These are phyloP conservation scores for Medicago arabica DNA, from an alignment of 306 rosid species.

Conservation along the genomic window DNA sequence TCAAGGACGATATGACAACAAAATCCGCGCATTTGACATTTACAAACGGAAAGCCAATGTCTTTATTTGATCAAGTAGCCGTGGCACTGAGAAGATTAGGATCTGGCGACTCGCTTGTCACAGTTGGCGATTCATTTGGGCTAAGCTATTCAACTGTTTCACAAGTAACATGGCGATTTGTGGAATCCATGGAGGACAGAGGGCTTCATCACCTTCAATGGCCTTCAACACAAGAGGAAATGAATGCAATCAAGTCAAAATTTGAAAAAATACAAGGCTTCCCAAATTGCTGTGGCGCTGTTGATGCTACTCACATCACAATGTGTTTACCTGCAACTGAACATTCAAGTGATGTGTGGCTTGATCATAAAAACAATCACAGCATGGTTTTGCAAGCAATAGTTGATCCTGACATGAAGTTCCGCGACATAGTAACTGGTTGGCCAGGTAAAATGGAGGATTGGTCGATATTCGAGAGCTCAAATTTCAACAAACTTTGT, in stretches of 20 bases:
- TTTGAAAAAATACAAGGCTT: constrained; percentile 77
- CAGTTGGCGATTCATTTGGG: constrained; percentile 70
- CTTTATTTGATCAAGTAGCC: constrained; percentile 73
- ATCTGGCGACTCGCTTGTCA: constrained; percentile 87
- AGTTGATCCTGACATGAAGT: constrained; percentile 86
- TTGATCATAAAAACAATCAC: constrained; percentile 73
- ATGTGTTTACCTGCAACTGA: constrained; percentile 80
- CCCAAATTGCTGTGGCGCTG: constrained; percentile 84
- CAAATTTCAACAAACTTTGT: constrained; percentile 69
- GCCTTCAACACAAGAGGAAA: constrained; percentile 77
- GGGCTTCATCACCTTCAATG: constrained; percentile 78
- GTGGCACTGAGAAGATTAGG: constrained; percentile 87
- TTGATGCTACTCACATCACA: constrained; percentile 75
- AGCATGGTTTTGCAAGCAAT: constrained; percentile 95
- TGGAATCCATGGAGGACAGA: constrained; percentile 84
- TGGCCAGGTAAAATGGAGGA: constrained; percentile 89
- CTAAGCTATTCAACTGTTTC: constrained; percentile 87
- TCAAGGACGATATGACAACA: constrained; percentile 74
- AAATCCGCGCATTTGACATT: constrained; percentile 69
- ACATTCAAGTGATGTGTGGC: constrained; percentile 69
- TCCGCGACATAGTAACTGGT: constrained; percentile 83
- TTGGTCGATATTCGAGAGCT: constrained; percentile 63
- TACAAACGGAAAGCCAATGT: constrained; percentile 61
- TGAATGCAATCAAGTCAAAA: constrained; percentile 67
- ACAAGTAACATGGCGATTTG: constrained; percentile 85